phyloP scores from a whole-genome alignment of 345 rosid genomes.

The Euphorbia pulcherrima region DNA sequence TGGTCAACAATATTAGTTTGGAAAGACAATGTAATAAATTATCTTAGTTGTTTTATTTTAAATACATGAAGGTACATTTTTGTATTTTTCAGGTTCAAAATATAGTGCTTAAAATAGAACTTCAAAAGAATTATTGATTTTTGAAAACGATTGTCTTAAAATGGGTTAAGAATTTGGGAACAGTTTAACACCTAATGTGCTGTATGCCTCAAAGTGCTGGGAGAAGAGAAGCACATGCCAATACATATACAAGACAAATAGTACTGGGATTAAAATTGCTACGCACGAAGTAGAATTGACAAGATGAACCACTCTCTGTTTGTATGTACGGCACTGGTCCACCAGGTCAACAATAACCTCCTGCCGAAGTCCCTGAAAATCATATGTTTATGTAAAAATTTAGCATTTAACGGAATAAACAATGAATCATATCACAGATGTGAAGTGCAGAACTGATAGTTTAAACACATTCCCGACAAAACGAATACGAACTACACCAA shows the following conservation, averaged over 20 bases:
- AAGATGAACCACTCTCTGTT: slow-evolving; percentile 96
- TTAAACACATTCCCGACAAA: neutral
- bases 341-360: slow-evolving; percentile 96
- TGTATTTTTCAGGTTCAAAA: neutral
- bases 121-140: neutral
- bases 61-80: neutral
- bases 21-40: neutral
- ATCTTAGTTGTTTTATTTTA: neutral
- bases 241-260: neutral
- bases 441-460: neutral
- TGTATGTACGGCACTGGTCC: slow-evolving; percentile 93
- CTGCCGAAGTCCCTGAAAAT: slow-evolving; percentile 75
- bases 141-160: neutral
- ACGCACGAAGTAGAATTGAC: slow-evolving; percentile 96
- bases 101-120: neutral
- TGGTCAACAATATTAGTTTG: neutral
- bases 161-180: neutral
- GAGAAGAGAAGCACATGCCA: neutral
- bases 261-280: slow-evolving; percentile 9
- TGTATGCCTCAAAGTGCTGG: neutral
- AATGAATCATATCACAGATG: slow-evolving; percentile 3
- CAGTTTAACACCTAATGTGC: neutral
- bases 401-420: slow-evolving; percentile 6
- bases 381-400: slow-evolving; percentile 16
- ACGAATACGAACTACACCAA: neutral